phyloP scores from a whole-genome alignment of 495 filamentous ascomycete species.

The Parathielavia hyrcaniae region DNA sequence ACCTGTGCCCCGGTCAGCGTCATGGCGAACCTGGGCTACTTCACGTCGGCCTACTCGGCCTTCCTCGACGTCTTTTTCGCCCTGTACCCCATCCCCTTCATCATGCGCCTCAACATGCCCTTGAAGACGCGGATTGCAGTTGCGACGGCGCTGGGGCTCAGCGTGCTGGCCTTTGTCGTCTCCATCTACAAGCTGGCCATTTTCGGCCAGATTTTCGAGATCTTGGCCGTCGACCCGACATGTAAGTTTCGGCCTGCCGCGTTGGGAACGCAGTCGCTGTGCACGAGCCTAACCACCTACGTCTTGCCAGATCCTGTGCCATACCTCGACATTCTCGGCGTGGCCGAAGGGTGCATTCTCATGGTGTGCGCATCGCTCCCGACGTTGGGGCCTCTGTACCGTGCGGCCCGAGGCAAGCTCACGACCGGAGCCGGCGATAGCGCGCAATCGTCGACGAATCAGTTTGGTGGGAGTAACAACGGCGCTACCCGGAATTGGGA shows the following conservation, averaged over 20 bases:
- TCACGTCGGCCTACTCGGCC: conserved; percentile 8
- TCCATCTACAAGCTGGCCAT: conserved; percentile 16
- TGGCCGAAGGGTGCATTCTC: conserved; percentile 13
- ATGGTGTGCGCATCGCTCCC: conserved; percentile 15
- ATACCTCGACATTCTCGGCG: conserved; percentile 13
- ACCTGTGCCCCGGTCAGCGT: conserved; percentile 4
- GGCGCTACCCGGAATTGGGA: conserved; percentile 1
- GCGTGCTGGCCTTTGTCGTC: conserved; percentile 5
- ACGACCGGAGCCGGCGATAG: not conserved
- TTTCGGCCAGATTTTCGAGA: conserved; percentile 12
- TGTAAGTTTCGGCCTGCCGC: conserved; percentile 1
- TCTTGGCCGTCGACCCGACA: conserved; percentile 7
- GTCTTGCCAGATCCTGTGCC: conserved; percentile 10
- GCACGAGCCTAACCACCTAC: not conserved
- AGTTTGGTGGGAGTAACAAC: not conserved
- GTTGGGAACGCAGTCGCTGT: no score
- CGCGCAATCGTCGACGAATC: not conserved
- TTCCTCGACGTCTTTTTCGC: conserved; percentile 16
- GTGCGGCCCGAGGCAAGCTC: not conserved
- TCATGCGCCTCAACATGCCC: conserved; percentile 18
- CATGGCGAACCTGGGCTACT: conserved; percentile 12
- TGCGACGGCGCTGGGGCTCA: conserved; percentile 6
- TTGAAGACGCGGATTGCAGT: conserved; percentile 2
- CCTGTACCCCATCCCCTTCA: conserved; percentile 9
- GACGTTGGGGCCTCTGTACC: conserved; percentile 7